Percentiles rank a stretch among this genome's conserved stretches.
Evolutionary conservation across 495 filamentous ascomycete genomes (phyloP).

Genomic region (Hamigera avellanea): DNA sequence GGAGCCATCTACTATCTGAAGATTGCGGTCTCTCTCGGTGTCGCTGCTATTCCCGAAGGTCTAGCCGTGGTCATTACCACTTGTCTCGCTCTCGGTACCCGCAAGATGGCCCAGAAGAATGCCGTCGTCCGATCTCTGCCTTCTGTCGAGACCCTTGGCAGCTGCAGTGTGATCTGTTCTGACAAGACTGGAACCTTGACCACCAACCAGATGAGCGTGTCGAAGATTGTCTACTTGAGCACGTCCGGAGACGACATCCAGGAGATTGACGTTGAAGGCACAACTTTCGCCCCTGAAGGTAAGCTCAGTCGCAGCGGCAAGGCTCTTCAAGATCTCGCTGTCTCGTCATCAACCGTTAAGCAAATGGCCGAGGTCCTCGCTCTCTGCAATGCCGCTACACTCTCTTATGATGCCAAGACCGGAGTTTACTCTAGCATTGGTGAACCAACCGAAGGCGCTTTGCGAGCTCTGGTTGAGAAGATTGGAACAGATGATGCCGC

Average conservation of each 20-base stretch:
- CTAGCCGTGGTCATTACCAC: conserved; percentile 97
- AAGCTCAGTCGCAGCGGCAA: conserved; percentile 57
- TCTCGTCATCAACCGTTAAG: conserved; percentile 63
- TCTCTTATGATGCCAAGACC: conserved; percentile 70
- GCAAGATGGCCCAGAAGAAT: conserved; percentile 98
- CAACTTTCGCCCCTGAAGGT: conserved; percentile 82
- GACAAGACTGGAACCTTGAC: conserved; percentile 99
- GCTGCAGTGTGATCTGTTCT: conserved; percentile 99
- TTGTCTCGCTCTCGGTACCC: conserved; percentile 85
- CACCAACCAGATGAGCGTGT: conserved; percentile 99
- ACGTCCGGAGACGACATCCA: conserved; percentile 63
- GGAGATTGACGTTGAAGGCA: conserved; percentile 86
- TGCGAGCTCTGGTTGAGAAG: conserved; percentile 89
- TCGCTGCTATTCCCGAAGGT: conserved; percentile 95
- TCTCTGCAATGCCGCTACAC: conserved; percentile 76
- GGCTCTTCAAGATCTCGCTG: conserved; percentile 53
- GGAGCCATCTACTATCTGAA: conserved; percentile 99
- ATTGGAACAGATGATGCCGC: conserved; percentile 58
- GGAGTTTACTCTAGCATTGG: conserved; percentile 74
- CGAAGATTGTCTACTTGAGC: conserved; percentile 75
- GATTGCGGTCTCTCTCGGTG: conserved; percentile 97
- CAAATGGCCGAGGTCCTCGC: conserved; percentile 82
- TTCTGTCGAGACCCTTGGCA: conserved; percentile 94
- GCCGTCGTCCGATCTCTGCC: conserved; percentile 92
- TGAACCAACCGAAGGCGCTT: conserved; percentile 90